Percentiles rank a stretch among this genome's conserved stretches.
These are phyloP conservation scores for Paraglomus brasilianum DNA, from an alignment of 192 early-diverging fungal species.

Conservation along the genomic window DNA sequence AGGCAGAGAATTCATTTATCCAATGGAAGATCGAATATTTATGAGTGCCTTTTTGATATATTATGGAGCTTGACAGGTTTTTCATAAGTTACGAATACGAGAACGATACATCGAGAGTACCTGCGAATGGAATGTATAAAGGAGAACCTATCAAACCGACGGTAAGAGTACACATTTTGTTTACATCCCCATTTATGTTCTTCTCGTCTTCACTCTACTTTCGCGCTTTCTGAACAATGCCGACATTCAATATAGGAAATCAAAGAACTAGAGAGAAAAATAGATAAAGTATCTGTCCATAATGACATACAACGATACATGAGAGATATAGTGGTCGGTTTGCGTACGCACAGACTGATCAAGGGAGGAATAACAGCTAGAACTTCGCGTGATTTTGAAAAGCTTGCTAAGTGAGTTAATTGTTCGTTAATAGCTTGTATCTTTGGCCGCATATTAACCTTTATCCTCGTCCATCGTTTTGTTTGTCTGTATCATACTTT, in stretches of 20 bases:
- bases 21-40: too few species aligned
- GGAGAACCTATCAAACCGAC: too few species aligned
- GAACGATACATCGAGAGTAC: too few species aligned
- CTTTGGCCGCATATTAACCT: background rate
- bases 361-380: constrained; percentile 54
- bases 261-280: constrained; percentile 43
- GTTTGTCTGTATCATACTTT: background rate
- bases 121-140: too few species aligned
- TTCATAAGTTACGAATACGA: constrained; percentile 31
- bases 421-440: background rate
- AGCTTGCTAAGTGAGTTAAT: constrained; percentile 45
- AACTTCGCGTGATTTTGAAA: constrained; percentile 50
- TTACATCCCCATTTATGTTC: too few species aligned
- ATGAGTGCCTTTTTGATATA: too few species aligned
- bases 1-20: too few species aligned
- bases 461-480: background rate
- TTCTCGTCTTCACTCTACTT: too few species aligned
- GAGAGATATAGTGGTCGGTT: constrained; percentile 57
- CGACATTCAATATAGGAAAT: constrained; percentile 43
- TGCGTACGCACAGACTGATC: constrained; percentile 55
- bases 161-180: too few species aligned
- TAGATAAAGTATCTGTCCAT: constrained; percentile 46
- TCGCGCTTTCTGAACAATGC: too few species aligned
- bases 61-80: constrained; percentile 26
- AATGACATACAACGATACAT: constrained; percentile 56